phyloP scores from a whole-genome alignment of 2,329 filamentous ascomycete genomes.

The Meredithiella fracta region DNA sequence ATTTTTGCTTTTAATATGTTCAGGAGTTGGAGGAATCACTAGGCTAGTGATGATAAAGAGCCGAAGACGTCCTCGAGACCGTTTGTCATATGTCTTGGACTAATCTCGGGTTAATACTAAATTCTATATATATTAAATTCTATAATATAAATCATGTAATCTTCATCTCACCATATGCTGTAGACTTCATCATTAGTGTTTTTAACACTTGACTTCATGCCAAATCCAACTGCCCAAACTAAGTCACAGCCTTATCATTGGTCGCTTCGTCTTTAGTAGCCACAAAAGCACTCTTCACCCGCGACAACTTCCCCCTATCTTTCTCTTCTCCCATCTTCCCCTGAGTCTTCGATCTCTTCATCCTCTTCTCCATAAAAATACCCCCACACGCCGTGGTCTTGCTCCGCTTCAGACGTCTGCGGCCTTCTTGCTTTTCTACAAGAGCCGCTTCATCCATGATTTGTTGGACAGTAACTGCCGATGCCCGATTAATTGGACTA shows the following conservation, averaged over 20 bases:
- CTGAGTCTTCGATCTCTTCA: neutral
- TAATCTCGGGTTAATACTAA: neutral
- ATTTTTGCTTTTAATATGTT: constrained; percentile 1
- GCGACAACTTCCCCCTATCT: neutral
- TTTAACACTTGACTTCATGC: neutral
- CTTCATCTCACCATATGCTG: neutral
- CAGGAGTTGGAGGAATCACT: neutral
- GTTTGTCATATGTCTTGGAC: neutral
- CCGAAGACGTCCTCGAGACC: neutral
- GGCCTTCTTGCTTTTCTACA: neutral
- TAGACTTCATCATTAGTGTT: neutral
- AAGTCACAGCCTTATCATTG: constrained; percentile 1
- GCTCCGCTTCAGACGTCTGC: neutral
- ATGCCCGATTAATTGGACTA: neutral
- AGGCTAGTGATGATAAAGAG: neutral
- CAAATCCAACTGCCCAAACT: constrained; percentile 12
- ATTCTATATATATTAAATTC: neutral
- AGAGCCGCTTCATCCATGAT: neutral
- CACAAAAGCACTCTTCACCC: neutral
- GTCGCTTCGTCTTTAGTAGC: neutral
- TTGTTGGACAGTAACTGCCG: neutral
- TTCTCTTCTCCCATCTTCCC: neutral
- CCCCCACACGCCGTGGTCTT: neutral
- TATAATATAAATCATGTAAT: neutral
- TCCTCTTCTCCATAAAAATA: neutral